phyloP scores from a whole-genome alignment of 495 filamentous ascomycete species.

The Neurospora tetraspora region DNA sequence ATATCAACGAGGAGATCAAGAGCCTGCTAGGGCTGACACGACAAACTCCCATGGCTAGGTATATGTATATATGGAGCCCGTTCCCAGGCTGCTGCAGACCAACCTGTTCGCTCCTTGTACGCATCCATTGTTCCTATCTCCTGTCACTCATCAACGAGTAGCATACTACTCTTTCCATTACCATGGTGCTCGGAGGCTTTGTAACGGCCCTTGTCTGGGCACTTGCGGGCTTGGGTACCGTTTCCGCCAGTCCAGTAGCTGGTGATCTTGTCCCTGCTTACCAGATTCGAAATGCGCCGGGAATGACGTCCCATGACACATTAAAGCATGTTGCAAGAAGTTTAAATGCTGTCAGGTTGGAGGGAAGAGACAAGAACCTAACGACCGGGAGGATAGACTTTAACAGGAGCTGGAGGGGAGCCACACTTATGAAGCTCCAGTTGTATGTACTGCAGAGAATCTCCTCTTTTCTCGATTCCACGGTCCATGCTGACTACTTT shows the following conservation, averaged over 20 bases:
- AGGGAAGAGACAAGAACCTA: neutral
- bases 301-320: neutral
- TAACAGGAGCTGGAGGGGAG: constrained; percentile 4
- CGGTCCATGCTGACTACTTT: neutral
- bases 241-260: neutral
- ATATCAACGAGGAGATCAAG: neutral
- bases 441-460: neutral
- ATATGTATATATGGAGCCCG: neutral
- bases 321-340: neutral
- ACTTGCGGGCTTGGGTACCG: neutral
- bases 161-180: neutral
- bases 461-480: neutral
- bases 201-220: neutral
- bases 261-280: neutral
- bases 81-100: neutral
- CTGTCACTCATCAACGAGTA: neutral
- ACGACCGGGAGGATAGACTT: constrained; percentile 4
- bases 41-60: neutral
- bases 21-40: neutral
- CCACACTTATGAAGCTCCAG: neutral
- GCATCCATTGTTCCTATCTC: neutral
- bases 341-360: neutral
- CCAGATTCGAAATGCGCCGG: neutral
- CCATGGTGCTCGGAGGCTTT: neutral
- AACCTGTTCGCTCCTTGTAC: neutral